Percentiles rank a stretch among this genome's conserved stretches.
Evolutionary conservation across 2,329 filamentous ascomycete genomes (phyloP).

Genomic region (Fusarium falciforme): DNA sequence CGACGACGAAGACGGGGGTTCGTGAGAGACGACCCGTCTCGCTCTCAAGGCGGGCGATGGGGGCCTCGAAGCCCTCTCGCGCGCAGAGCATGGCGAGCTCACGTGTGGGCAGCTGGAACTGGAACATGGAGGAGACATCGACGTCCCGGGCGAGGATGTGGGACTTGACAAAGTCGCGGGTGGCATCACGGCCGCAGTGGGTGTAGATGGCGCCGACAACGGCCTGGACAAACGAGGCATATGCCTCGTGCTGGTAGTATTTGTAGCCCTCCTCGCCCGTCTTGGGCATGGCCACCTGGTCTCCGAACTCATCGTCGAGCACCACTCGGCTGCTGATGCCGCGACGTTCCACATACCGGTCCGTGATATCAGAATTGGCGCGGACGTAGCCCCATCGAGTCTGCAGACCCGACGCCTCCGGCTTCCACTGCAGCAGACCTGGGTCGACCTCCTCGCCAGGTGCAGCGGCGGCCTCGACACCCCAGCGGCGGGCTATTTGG

Average conservation of each 20-base stretch:
- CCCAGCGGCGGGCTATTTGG: slow-evolving; percentile 85
- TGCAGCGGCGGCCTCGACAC: slow-evolving; percentile 86
- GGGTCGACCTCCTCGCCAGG: slow-evolving; percentile 94
- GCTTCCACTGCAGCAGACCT: slow-evolving; percentile 84
- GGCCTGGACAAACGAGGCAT: slow-evolving; percentile 83
- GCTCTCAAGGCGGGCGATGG: slow-evolving; percentile 86
- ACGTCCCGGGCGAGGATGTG: slow-evolving; percentile 87
- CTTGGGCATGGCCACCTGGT: slow-evolving; percentile 53
- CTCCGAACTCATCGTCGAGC: slow-evolving; percentile 87
- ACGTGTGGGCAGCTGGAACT: slow-evolving; percentile 84
- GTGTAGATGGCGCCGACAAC: slow-evolving; percentile 87
- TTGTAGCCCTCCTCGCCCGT: slow-evolving; percentile 56
- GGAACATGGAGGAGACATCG: slow-evolving; percentile 81
- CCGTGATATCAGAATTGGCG: slow-evolving; percentile 58
- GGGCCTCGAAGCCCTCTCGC: slow-evolving; percentile 88
- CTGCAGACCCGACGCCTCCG: slow-evolving; percentile 57
- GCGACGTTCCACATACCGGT: slow-evolving; percentile 65
- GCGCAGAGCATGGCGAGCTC: slow-evolving; percentile 87
- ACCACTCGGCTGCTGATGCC: slow-evolving; percentile 82
- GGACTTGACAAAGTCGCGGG: slow-evolving; percentile 83
- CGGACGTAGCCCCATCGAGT: slow-evolving; percentile 65
- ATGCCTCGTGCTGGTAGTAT: slow-evolving; percentile 79
- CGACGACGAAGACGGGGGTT: slow-evolving; percentile 92
- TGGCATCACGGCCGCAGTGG: slow-evolving; percentile 82
- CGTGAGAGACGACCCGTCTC: slow-evolving; percentile 89